Evolutionary conservation across 2,329 filamentous ascomycete species (phyloP).

Genomic region (Neurospora sp.): DNA sequence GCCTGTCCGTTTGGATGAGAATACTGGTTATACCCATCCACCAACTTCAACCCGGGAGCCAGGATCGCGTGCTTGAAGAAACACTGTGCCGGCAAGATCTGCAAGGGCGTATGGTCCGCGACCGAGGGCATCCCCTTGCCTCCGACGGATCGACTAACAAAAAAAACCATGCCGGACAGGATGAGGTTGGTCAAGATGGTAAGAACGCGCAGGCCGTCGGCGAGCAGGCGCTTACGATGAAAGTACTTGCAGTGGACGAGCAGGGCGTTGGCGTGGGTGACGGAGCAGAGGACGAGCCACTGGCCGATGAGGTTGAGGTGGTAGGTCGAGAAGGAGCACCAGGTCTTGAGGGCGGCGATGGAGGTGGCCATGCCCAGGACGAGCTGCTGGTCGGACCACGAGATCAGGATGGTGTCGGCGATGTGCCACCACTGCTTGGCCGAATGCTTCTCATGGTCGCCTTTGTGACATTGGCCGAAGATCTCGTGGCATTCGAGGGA

Average conservation of each 20-base stretch:
- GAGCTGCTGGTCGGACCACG: conserved; percentile 4
- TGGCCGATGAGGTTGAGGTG: conserved; percentile 2
- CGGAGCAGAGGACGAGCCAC: conserved; percentile 1
- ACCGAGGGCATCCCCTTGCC: not conserved
- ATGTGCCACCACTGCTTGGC: not conserved
- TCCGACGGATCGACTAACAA: not conserved
- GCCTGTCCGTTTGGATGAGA: not conserved
- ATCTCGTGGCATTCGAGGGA: not conserved
- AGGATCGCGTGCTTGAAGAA: conserved; percentile 1
- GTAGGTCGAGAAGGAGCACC: conserved; percentile 3
- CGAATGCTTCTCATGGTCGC: not conserved
- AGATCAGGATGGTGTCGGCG: conserved; percentile 1
- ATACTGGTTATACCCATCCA: not conserved
- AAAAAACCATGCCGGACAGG: not conserved
- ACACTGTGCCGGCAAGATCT: conserved; percentile 2
- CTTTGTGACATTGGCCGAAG: not conserved
- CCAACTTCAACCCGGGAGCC: not conserved
- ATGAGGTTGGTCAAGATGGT: not conserved
- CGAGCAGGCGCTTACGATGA: not conserved
- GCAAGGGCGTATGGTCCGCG: not conserved
- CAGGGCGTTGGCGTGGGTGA: conserved; percentile 3
- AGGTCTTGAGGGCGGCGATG: not conserved
- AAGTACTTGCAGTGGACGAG: conserved; percentile 4
- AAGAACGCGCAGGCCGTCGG: not conserved
- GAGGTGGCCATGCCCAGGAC: conserved; percentile 1